phyloP scores from a whole-genome alignment of 2,329 filamentous ascomycete genomes.

The Talaromyces sp. region DNA sequence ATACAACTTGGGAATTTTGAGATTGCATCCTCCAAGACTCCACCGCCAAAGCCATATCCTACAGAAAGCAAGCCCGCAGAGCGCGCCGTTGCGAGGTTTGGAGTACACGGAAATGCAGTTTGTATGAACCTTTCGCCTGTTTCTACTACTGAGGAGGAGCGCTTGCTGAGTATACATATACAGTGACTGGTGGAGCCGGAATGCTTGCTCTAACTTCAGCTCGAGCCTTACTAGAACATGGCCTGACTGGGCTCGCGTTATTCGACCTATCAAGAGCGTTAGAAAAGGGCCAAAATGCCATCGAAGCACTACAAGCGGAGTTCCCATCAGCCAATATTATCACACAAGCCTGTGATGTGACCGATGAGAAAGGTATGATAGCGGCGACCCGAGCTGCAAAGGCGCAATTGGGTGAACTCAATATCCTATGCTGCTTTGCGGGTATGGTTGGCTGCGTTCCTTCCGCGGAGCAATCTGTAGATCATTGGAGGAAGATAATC shows the following conservation, averaged over 20 bases:
- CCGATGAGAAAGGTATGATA: slow-evolving; percentile 44
- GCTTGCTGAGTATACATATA: slow-evolving; percentile 2
- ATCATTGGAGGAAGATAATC: slow-evolving; percentile 62
- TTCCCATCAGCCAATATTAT: slow-evolving; percentile 57
- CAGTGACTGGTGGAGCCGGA: slow-evolving; percentile 66
- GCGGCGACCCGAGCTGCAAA: slow-evolving; percentile 24
- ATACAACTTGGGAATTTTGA: slow-evolving; percentile 27
- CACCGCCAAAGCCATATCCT: slow-evolving; percentile 28
- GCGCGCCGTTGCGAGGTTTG: slow-evolving; percentile 32
- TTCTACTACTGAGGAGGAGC: background rate
- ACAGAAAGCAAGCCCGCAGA: slow-evolving; percentile 26
- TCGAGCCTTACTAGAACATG: slow-evolving; percentile 67
- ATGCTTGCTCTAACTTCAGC: slow-evolving; percentile 60
- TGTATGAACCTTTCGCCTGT: slow-evolving; percentile 23
- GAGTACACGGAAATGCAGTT: slow-evolving; percentile 33
- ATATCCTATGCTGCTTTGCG: slow-evolving; percentile 63
- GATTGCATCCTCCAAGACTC: slow-evolving; percentile 27
- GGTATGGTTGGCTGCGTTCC: slow-evolving; percentile 65
- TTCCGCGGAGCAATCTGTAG: slow-evolving; percentile 58
- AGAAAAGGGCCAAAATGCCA: slow-evolving; percentile 38
- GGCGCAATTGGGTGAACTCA: slow-evolving; percentile 50
- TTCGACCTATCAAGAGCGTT: slow-evolving; percentile 57
- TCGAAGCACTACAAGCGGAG: slow-evolving; percentile 50
- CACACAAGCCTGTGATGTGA: slow-evolving; percentile 59
- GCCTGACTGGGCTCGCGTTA: slow-evolving; percentile 58